phyloP scores from a whole-genome alignment of 2,329 filamentous ascomycete genomes.

The Aspergillus cejpii region DNA sequence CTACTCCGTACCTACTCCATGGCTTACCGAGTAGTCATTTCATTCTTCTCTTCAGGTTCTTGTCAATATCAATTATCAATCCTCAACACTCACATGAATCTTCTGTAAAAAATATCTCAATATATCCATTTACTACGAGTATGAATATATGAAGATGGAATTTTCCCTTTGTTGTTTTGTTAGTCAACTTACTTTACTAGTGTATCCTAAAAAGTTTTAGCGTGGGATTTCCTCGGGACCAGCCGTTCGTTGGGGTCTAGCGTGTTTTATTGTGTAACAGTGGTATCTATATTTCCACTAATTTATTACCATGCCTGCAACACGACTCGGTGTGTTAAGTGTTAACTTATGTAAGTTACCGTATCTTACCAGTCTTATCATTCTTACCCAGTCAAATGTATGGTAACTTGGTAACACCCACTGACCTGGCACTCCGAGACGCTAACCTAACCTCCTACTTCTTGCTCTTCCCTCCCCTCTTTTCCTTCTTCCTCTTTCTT shows the following conservation, averaged over 20 bases:
- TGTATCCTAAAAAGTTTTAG: background rate
- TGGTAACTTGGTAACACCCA: too few relatives aligned
- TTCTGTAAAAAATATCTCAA: too few relatives aligned
- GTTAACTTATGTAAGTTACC: background rate
- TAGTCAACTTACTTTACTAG: background rate
- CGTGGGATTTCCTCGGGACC: background rate
- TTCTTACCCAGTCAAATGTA: too few relatives aligned
- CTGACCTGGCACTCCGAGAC: background rate
- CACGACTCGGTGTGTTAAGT: background rate
- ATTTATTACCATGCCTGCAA: too few relatives aligned
- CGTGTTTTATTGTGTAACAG: background rate
- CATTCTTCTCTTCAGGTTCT: too few relatives aligned
- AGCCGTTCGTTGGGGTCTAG: background rate
- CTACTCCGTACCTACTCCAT: too few relatives aligned
- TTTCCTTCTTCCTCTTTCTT: slow-evolving; percentile 9
- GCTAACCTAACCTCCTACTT: slow-evolving; percentile 5
- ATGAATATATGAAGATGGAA: background rate
- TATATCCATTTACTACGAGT: too few relatives aligned
- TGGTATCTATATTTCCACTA: too few relatives aligned
- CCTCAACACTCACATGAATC: too few relatives aligned
- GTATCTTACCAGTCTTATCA: background rate
- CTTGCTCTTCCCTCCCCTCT: slow-evolving; percentile 10
- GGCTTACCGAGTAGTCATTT: too few relatives aligned
- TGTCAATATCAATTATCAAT: too few relatives aligned
- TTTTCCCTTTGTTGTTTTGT: background rate